Percentiles rank a stretch among this genome's conserved stretches.
Evolutionary conservation across 352 stramenopile genomes (phyloP).

Genomic region (Phytophthora sojae): DNA sequence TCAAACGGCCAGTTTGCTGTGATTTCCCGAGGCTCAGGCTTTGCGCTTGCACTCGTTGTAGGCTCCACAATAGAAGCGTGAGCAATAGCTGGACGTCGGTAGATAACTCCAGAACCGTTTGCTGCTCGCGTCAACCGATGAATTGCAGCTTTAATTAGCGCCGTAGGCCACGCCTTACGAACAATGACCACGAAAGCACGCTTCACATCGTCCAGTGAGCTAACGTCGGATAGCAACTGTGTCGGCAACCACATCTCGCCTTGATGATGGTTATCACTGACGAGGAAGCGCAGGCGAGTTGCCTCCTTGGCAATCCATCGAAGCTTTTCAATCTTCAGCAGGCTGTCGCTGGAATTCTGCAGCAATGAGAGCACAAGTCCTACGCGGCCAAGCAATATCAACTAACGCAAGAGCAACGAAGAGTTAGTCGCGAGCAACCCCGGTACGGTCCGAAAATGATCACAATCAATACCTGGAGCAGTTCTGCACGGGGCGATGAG

Average conservation of each 20-base stretch:
- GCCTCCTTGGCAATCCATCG: slow-evolving; percentile 30
- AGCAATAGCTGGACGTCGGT: slow-evolving; percentile 21
- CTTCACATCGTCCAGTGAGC: slow-evolving; percentile 44
- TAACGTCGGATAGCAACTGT: slow-evolving; percentile 27
- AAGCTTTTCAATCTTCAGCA: slow-evolving; percentile 27
- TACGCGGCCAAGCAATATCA: slow-evolving; percentile 50
- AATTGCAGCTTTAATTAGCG: slow-evolving; percentile 25
- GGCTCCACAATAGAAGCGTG: slow-evolving; percentile 42
- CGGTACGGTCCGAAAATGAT: not conserved
- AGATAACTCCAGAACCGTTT: not conserved
- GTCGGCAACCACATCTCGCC: slow-evolving; percentile 36
- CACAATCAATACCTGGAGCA: slow-evolving; percentile 47
- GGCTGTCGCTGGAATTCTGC: slow-evolving; percentile 19
- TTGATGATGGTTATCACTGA: slow-evolving; percentile 24
- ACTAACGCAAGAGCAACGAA: slow-evolving; percentile 23
- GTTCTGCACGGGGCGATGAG: slow-evolving; percentile 35
- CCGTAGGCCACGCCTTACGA: slow-evolving; percentile 44
- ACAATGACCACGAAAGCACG: slow-evolving; percentile 36
- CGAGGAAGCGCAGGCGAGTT: slow-evolving; percentile 38
- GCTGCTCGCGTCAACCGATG: slow-evolving; percentile 17
- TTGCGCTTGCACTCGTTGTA: slow-evolving; percentile 8
- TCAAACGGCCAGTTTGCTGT: slow-evolving; percentile 60
- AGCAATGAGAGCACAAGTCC: slow-evolving; percentile 40
- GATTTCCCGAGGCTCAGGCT: slow-evolving; percentile 51
- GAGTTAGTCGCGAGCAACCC: slow-evolving; percentile 8